phyloP scores from a whole-genome alignment of 73 alveolate genomes.

The Paramecium caudatum region DNA sequence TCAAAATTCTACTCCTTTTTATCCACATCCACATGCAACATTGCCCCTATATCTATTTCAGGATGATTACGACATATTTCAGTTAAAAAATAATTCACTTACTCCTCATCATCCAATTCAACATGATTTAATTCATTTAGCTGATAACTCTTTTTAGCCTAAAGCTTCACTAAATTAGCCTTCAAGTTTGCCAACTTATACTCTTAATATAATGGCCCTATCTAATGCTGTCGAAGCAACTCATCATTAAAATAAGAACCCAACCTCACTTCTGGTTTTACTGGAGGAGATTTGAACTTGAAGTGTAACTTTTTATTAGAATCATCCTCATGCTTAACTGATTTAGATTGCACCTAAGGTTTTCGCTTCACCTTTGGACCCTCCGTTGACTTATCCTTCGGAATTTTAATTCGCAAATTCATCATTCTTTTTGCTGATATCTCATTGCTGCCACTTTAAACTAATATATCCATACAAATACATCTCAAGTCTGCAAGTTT shows the following conservation, averaged over 20 bases:
- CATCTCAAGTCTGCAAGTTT: slow-evolving; percentile 20
- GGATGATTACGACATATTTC: slow-evolving; percentile 17
- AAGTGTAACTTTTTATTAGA: background rate
- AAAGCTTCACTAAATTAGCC: slow-evolving; percentile 15
- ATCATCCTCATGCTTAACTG: slow-evolving; percentile 6
- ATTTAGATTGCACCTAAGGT: background rate
- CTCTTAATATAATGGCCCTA: slow-evolving; percentile 25
- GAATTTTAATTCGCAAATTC: slow-evolving; percentile 5
- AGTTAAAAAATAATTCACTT: slow-evolving; percentile 22
- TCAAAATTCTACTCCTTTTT: slow-evolving; percentile 11
- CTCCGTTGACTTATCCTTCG: slow-evolving; percentile 1
- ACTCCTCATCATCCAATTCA: slow-evolving; percentile 28
- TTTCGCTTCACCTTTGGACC: background rate
- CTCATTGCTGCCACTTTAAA: slow-evolving; percentile 50
- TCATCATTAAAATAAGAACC: slow-evolving; percentile 29
- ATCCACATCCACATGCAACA: background rate
- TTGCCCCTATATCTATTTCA: background rate
- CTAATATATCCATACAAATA: slow-evolving; percentile 22
- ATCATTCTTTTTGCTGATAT: slow-evolving; percentile 18
- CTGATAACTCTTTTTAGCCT: background rate
- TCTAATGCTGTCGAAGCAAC: slow-evolving; percentile 5
- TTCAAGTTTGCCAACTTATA: slow-evolving; percentile 3
- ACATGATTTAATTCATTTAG: slow-evolving; percentile 41
- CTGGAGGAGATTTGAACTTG: slow-evolving; percentile 27
- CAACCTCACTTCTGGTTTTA: slow-evolving; percentile 37